phyloP scores from a whole-genome alignment of 208 protist genomes.

The Crithidia fasciculata region DNA sequence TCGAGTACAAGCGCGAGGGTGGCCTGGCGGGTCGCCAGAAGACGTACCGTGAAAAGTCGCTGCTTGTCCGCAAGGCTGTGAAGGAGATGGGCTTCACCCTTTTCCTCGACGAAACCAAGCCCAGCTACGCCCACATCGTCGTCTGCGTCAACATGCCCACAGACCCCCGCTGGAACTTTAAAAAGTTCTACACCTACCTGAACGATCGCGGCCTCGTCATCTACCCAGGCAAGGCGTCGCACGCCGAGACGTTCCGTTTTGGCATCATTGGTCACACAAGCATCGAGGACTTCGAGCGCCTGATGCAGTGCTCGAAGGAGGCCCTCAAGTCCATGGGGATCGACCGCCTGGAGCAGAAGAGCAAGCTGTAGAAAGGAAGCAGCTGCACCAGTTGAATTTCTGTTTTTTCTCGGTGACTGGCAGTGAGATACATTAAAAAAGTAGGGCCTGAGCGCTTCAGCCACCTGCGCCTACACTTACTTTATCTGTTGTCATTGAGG shows the following conservation, averaged over 20 bases:
- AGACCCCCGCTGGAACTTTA: slow-evolving; percentile 84
- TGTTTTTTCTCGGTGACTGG: slow-evolving; percentile 21
- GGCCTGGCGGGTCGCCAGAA: slow-evolving; percentile 52
- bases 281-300: slow-evolving; percentile 40
- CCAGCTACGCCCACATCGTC: slow-evolving; percentile 79
- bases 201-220: slow-evolving; percentile 78
- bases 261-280: slow-evolving; percentile 84
- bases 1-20: slow-evolving; percentile 79
- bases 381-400: neutral
- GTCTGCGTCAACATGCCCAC: slow-evolving; percentile 85
- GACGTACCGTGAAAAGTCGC: slow-evolving; percentile 63
- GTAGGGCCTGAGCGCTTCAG: too few relatives aligned
- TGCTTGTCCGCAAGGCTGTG: slow-evolving; percentile 57
- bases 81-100: slow-evolving; percentile 77
- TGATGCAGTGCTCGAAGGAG: slow-evolving; percentile 62
- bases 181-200: slow-evolving; percentile 83
- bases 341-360: slow-evolving; percentile 39
- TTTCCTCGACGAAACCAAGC: slow-evolving; percentile 64
- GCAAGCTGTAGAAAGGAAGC: slow-evolving; percentile 36
- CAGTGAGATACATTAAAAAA: too few relatives aligned
- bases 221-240: slow-evolving; percentile 86
- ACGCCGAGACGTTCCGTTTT: slow-evolving; percentile 88
- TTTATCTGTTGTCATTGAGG: too few relatives aligned
- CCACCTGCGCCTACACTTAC: too few relatives aligned
- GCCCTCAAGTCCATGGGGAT: slow-evolving; percentile 71